Base-by-base conservation (phyloP, 495 filamentous ascomycete species). In the Aspergillus nanangensis region DNA sequence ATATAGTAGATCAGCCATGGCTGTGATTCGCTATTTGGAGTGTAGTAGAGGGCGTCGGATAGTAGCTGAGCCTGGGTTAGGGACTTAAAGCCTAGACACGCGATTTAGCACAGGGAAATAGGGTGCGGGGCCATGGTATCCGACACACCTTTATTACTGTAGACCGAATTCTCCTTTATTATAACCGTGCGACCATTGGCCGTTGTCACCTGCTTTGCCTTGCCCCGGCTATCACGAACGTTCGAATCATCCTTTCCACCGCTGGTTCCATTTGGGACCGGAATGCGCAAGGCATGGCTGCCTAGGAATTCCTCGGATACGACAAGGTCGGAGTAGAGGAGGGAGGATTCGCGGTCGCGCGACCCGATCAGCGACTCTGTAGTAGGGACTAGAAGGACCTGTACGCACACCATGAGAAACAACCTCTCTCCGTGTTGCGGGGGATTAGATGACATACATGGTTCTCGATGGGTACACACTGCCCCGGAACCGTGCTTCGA, bases 1-100 rank as follows among this genome's bases (percentile, higher is more conserved):
- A 99, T 94, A 63, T 90, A 97, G 75, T 99, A 97, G 42, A 99
- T 80, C 27, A 99, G 80, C 86, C 94, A 99, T 78, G 87, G 83
- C 38, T 87, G 82, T 17, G 87, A 83, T 31, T 96, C 91, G 44
- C 84, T 73, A 15, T 72, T 81, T 51, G 96, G 85, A 24, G 87
- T 82, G 60, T 93, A 91, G 76, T 87, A 96, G n/a, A 96, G 69
- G 31, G 75, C 76, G 61, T 97, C 94, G 48, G 82, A 80, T 32
- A 97, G 69, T 17, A 99, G 71, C 65, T 93, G 95, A 19, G 90
- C 87, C 60, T 97, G 94, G 42, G 87, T 88, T 43, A 96, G 74
- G 17, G 82, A 83, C 65, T 89, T 94, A 78, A 96, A 97, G 19
- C 93, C 93, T 96, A 50, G 31, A 21, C 11, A 18, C 38, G 33